These are phyloP conservation scores for Monosporozyma yasuniensis DNA, from an alignment of 805 yeast species.

Conservation along the genomic window DNA sequence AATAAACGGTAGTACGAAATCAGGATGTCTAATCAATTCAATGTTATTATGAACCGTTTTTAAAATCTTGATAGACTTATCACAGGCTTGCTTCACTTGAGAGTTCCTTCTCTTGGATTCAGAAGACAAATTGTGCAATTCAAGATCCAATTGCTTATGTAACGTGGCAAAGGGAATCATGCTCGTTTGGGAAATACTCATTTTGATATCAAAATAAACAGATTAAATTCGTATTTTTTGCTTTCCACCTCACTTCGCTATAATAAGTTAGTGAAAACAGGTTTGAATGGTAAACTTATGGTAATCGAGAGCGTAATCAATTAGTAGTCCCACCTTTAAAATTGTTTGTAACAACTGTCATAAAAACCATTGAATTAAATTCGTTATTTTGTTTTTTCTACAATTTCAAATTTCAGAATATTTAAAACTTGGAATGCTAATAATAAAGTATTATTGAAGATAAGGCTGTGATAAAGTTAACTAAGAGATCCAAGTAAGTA, in stretches of 20 bases:
- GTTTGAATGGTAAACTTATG: neutral
- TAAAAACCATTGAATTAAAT: neutral
- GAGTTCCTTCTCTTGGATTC: conserved; percentile 66
- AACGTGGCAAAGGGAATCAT: conserved; percentile 5
- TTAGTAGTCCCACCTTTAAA: neutral
- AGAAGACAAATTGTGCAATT: conserved; percentile 48
- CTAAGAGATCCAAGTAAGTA: neutral
- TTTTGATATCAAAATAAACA: neutral
- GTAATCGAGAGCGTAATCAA: neutral
- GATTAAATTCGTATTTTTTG: neutral
- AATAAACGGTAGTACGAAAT: conserved; percentile 59
- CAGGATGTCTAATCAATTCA: conserved; percentile 37
- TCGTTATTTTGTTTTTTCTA: neutral
- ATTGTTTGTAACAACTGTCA: neutral
- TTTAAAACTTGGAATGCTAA: neutral
- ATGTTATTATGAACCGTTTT: conserved; percentile 29
- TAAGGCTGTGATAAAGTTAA: neutral
- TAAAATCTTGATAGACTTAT: conserved; percentile 41
- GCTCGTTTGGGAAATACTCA: conserved; percentile 3
- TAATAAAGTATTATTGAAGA: neutral
- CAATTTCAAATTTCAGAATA: neutral
- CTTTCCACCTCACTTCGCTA: neutral
- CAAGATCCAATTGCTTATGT: conserved; percentile 37
- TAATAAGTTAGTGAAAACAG: neutral
- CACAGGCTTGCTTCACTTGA: conserved; percentile 56